Base-by-base conservation (phyloP, 2,329 filamentous ascomycete genomes). In the Fusarium vanettenii region DNA sequence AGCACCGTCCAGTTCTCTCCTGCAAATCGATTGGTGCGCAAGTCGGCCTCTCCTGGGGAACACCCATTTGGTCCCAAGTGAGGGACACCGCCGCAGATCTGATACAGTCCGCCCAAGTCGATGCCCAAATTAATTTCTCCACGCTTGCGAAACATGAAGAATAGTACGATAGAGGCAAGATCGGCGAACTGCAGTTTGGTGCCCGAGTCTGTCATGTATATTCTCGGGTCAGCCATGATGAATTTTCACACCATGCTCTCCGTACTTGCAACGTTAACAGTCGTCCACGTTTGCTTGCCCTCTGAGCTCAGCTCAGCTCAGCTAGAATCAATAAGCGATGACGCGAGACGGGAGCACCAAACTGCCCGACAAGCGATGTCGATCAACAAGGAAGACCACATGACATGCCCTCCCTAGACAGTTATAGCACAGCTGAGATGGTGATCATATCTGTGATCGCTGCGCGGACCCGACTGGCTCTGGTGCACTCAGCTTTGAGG, bases 21-120 rank as follows among this genome's bases (percentile, higher is more conserved):
- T 56, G 37, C 33, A 29, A 35, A 29, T 70, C 55, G 16, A 74
- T 74, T 74, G 72, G 72, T 48, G 72, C 72, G 72, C 72, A 72
- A 74, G 41, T 66, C 25, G 27, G 14, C 20, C n/a, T 43, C 25
- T 31, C 25, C 48, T 52, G 52, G 63, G 57, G 22, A 52, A 50
- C 65, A 60, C 22, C 33, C 50, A 50, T 31, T 18, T 33, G 10
- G 20, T 45, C 43, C 45, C 33, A 35, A 39, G 56, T 39, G 25
- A 55, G 43, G 33, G 31, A 39, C 64, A 43, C 27, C 25, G 29
- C 37, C 27, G 41, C 43, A 27, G 52, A 65, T 60, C 60, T 74
- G 63, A 73, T 41, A 68, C 71, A 68, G 39, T 35, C 41, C 48
- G 55, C 56, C 35, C 29, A 65, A 31, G 18, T 71, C 64, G 63